Evolutionary conservation across 1,139 yeast genomes (phyloP).

Genomic region (Dujonia santamariae): DNA sequence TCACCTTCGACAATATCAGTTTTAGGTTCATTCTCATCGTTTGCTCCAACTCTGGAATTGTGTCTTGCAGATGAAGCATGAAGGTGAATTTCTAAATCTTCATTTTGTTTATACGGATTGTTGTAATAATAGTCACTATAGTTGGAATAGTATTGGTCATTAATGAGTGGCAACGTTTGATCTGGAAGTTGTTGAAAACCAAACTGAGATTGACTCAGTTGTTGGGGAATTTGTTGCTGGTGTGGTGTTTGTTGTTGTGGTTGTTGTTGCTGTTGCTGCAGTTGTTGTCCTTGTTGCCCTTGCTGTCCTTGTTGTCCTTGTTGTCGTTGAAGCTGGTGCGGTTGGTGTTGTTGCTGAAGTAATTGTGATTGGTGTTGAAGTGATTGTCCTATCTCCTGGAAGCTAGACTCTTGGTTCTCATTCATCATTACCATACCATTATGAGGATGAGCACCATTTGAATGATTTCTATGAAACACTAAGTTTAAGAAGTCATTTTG

Average conservation of each 20-base stretch:
- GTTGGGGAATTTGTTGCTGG: slow-evolving; percentile 6
- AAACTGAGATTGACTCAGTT: background rate
- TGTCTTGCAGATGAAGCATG: slow-evolving; percentile 34
- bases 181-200: too few species aligned
- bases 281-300: slow-evolving; percentile 1
- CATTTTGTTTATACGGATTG: slow-evolving; percentile 41
- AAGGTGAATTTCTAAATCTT: slow-evolving; percentile 42
- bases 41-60: slow-evolving; percentile 24
- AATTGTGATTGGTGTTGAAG: background rate
- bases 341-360: slow-evolving; percentile 1
- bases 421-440: background rate
- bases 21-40: slow-evolving; percentile 14
- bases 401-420: slow-evolving; percentile 1
- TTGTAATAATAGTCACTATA: slow-evolving; percentile 42
- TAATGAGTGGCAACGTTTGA: slow-evolving; percentile 2
- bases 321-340: slow-evolving; percentile 8
- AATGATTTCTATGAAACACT: slow-evolving; percentile 46
- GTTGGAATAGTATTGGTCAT: slow-evolving; percentile 29
- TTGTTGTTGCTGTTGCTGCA: slow-evolving; percentile 5
- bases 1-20: slow-evolving; percentile 40
- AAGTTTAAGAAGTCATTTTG: slow-evolving; percentile 47
- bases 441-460: background rate
- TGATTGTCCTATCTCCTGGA: background rate
- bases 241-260: slow-evolving; percentile 10
- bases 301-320: background rate